Base-by-base conservation (phyloP, 805 yeast genomes). In the Wickerhamiella musiphila region DNA sequence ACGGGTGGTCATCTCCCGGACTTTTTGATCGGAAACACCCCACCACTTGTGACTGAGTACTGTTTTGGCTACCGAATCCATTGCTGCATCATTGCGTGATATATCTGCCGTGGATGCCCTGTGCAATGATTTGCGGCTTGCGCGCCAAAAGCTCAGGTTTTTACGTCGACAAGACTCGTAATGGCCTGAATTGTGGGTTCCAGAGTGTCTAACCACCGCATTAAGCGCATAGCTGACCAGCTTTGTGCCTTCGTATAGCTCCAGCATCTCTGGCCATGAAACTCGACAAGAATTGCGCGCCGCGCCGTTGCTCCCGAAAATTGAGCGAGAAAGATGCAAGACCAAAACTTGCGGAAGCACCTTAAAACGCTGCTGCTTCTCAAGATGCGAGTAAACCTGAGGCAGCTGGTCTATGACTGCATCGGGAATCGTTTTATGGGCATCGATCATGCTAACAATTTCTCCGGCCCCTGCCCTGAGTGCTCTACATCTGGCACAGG, bases 101-200 rank as follows among this genome's bases (percentile, higher is more conserved):
- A n/a, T 14, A 12, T 8, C 5, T 10, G 12, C 12, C n/a, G 18
- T n/a, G 13, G 11, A 6, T 6, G 10, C 15, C 15, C 12, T 15
- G 15, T 29, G 17, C 7, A 26, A 18, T 3, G 23, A 15, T 10
- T 21, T 14, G 26, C 6, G 7, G 20, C 12, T 21, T n/a, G 23
- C 23, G 11, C 20, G 13, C 53, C 53, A 49, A 37, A 42, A 45
- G 6, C 26, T 33, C 21, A 44, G 36, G 34, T 52, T 47, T 48
- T 83, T 84, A 29, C 70, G 71, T 39, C 78, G 73, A 49, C 70
- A 81, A 45, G 94, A 79, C 46, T 84, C 93, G 49, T 83, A 84
- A 48, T 84, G 96, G 1, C 96, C 96, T 27, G 71, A 68, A 14
- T 73, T 65, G 52, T 84, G 95, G 1, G 86, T 72, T 0, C 98